Evolutionary conservation across 2,329 filamentous ascomycete genomes (phyloP), one percentile per base, ranked within the genome.

Genomic region (Alternaria brassicae): DNA sequence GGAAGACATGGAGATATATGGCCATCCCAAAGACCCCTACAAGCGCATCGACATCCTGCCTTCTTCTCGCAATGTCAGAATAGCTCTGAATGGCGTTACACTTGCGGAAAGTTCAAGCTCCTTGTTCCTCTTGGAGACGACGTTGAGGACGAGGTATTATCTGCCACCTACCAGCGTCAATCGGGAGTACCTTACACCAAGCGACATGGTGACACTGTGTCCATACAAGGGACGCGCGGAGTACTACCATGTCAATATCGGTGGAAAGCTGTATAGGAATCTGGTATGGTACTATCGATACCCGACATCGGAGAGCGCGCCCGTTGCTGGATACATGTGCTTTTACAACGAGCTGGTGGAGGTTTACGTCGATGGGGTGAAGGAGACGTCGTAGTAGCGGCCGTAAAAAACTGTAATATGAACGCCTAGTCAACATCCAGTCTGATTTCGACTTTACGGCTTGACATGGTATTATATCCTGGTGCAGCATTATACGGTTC

Each of bases 331-430:
- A 2, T 70, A 81, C 45, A 45, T 88, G 52, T 89, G 87, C 68
- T 90, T 90, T 60, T 90, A 89, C 63, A 89, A 90, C 62, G 88
- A 90, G 72, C 88, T 87, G 74, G 86, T 90, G 1, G 85, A 89
- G 60, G 81, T 90, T n/a, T 78, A 80, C 56, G 63, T 89, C 6
- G 85, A 87, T 60, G 87, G 87, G 1, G 69, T 77, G n/a, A 77
- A 78, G 53, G 72, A 79, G 59, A 48, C 72, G 54, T 44, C 40
- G 25, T 63, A 37, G 27, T 17, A 7, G 19, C 19, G 32, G 19
- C 28, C n/a, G 17, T 32, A 1, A 3, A 30, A 17, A 13, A 2
- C 9, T 6, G 13, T 2, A 15, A 45, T 2, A 5, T 30, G 15
- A 17, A 32, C 12, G 12, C 42, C 17, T 15, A 8, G 17, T 2